Evolutionary conservation across 176 grass and related monocot species (phyloP), one percentile per base, ranked within the genome.

Genomic region (Cenchrus americanus): DNA sequence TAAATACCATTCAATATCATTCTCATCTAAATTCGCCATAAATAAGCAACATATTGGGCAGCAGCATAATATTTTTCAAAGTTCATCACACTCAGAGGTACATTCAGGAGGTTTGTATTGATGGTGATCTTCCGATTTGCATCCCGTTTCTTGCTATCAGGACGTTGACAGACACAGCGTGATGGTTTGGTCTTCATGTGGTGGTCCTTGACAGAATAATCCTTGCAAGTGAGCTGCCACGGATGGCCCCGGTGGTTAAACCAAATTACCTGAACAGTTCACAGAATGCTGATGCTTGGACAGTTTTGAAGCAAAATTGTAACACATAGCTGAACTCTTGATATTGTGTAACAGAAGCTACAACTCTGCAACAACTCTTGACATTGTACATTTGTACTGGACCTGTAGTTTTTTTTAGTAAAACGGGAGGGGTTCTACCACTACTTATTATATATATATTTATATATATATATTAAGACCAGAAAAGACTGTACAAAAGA

Each of bases 181-280:
- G 69, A 85, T 70, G 18, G 9, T 4, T 71, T 78, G 11, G 4
- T 53, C 48, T 37, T 72, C 17, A 32, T 71, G 13, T 34, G 27
- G 76, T 18, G 54, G 69, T 85, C 40, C 59, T 78, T 22, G 49
- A n/a, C 53, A 47, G 81, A 71, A 5, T 88, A 88, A 61, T 50
- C 12, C 9, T 21, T 73, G 61, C 61, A 58, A 26, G 88, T 77
- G 42, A 32, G 6, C 89, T 91, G 21, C 37, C 18, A 75, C 8
- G 51, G 21, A 42, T 50, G 34, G 34, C 34, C 34, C 9, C 41
- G 44, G 11, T 52, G 10, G 21, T 71, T 71, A 66, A 14, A 14
- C 5, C 10, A 48, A 48, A 48, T 13, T 12, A 12, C 11, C 47
- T 3, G 47, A 48, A 48, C 43, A 44, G 9, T 8, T 44, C 43